Evolutionary conservation across 495 filamentous ascomycete genomes (phyloP), one percentile per base, ranked within the genome.

Genomic region (Corynascus novoguineensis): DNA sequence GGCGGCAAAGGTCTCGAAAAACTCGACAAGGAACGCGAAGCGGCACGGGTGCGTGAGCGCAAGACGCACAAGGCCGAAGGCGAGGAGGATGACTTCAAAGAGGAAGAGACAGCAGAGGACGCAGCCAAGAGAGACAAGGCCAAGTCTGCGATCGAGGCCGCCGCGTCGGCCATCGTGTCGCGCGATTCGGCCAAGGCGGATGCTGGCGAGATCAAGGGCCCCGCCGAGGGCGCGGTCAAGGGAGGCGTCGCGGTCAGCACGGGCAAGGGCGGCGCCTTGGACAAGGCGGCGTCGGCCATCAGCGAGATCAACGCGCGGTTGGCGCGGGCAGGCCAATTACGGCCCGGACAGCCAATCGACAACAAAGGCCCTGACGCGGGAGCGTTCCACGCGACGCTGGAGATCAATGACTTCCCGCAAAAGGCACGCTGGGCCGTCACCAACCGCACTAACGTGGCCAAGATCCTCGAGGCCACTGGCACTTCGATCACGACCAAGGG

Each of bases 381-480:
- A 28, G 90, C 90, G 12, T 99, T 93, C 82, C 93, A 99, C 70
- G 90, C 93, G 27, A 97, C 92, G 4, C 75, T 99, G 62, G 95
- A 97, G 69, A 97, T 99, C 80, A 99, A 99, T 69, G 93, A 97
- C 73, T 97, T 97, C 71, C 95, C 93, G 27, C 93, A 97, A 71
- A 97, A 97, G 83, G 93, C 95, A 60, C 84, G 93, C 54, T 99
- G 93, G 93, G 92, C 90, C 21, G 93, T 99, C 71, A 99, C 93
- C 47, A 99, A 99, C 67, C 84, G 93, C 41, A 99, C 95, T 5
- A 99, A 99, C 64, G 93, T 99, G 55, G 93, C 93, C 59, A 97
- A 97, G 77, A 96, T 99, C 53, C 81, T 99, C 50, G 93, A 99
- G 68, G 82, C 88, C 6, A 96, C 90, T 1, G 93, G 91, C 32